Conservation (phyloP, 192 early-diverging fungal species). For the Linnemannia exigua region DNA sequence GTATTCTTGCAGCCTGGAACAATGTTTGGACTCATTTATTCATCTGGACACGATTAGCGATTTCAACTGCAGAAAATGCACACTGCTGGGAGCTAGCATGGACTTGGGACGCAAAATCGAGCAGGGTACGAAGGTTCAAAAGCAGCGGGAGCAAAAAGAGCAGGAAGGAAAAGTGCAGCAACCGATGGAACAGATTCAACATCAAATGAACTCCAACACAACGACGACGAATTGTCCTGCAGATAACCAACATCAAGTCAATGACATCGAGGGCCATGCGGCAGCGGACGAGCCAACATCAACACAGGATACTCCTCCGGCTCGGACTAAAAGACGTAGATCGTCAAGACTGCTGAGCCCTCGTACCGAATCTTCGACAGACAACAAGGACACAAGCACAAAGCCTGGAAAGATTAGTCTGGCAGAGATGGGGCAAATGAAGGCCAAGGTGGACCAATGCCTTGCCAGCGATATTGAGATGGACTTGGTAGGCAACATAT, state of each 20-base stretch:
- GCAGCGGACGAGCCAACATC: not conserved
- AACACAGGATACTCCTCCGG: not conserved
- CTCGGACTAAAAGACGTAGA: not conserved
- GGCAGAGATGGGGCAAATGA: conserved; percentile 46
- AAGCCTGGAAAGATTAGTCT: not conserved
- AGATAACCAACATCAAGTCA: not conserved
- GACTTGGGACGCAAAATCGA: conserved; percentile 45
- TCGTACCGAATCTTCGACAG: not conserved
- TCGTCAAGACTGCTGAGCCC: not conserved
- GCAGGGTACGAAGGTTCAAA: conserved; percentile 6
- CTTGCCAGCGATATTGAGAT: conserved; percentile 59
- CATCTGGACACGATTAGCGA: conserved; percentile 76
- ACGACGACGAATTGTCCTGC: not conserved
- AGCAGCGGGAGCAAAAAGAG: not conserved
- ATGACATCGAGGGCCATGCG: not conserved
- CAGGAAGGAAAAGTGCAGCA: too few relatives aligned
- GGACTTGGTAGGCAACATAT: conserved; percentile 52
- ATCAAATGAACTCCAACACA: not conserved
- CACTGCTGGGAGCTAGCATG: conserved; percentile 63
- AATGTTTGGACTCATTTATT: conserved; percentile 74
- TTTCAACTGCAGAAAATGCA: conserved; percentile 77
- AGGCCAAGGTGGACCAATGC: conserved; percentile 58
- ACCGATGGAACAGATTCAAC: too few relatives aligned
- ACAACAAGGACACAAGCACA: not conserved
- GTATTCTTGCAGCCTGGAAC: conserved; percentile 69